These are phyloP conservation scores for Scheffersomyces spartinae DNA, from an alignment of 805 yeast genomes.

Conservation along the genomic window DNA sequence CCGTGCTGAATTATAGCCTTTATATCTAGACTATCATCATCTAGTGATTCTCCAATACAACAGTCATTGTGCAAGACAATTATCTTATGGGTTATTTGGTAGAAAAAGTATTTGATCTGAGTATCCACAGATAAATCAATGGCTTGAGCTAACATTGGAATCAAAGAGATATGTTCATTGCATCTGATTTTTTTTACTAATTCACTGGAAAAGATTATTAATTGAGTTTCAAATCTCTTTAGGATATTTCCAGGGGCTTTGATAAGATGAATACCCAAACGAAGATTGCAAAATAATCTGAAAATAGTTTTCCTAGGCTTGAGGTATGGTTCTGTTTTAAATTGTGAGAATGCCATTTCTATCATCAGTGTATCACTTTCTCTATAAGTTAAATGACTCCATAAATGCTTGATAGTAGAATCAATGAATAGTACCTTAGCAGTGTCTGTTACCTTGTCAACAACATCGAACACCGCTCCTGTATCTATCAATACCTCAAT, in stretches of 20 bases:
- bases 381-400: constrained; percentile 13
- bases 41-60: constrained; percentile 15
- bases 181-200: constrained; percentile 7
- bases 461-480: constrained; percentile 7
- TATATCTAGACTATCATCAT: constrained; percentile 9
- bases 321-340: constrained; percentile 8
- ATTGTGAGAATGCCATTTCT: constrained; percentile 1
- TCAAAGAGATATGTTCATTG: constrained; percentile 11
- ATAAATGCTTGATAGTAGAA: constrained; percentile 13
- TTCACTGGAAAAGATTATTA: constrained; percentile 6
- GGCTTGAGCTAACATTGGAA: constrained; percentile 16
- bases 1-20: constrained; percentile 16
- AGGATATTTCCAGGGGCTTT: too few species aligned
- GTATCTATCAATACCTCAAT: constrained; percentile 11
- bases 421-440: constrained; percentile 10
- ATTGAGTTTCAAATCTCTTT: constrained; percentile 5
- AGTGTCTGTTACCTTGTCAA: constrained; percentile 4
- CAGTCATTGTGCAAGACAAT: constrained; percentile 12
- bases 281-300: constrained; percentile 13
- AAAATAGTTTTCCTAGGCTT: constrained; percentile 10
- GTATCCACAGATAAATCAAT: constrained; percentile 6
- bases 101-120: constrained; percentile 10
- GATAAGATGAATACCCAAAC: constrained; percentile 7
- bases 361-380: too few species aligned
- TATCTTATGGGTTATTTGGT: constrained; percentile 10